These are phyloP conservation scores for Debaryomyces prosopidis DNA, from an alignment of 805 yeast species.

Conservation along the genomic window DNA sequence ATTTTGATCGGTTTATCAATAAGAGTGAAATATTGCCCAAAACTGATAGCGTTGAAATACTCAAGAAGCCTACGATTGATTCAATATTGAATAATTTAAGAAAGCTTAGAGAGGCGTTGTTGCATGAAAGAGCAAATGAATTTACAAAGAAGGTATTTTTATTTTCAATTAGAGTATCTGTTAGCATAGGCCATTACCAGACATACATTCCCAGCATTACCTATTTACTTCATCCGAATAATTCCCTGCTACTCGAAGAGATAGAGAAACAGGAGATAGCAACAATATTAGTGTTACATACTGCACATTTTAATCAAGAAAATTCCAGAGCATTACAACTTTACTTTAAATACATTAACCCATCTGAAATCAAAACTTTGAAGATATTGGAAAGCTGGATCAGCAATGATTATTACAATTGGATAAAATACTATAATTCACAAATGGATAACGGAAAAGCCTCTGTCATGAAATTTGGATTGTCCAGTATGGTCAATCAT, in stretches of 20 bases:
- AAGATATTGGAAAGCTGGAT: conserved; percentile 27
- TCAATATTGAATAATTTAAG: conserved; percentile 35
- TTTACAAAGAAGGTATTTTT: conserved; percentile 49
- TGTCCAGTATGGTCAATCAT: conserved; percentile 24
- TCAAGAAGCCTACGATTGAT: conserved; percentile 17
- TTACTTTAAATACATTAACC: conserved; percentile 25
- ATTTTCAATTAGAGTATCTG: conserved; percentile 47
- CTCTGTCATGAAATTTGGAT: conserved; percentile 46
- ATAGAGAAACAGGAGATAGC: conserved; percentile 42
- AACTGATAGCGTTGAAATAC: conserved; percentile 1
- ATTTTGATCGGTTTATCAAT: conserved; percentile 9
- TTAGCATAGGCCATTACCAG: conserved; percentile 49
- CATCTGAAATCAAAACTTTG: conserved; percentile 12
- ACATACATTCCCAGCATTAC: conserved; percentile 56
- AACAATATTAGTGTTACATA: conserved; percentile 45
- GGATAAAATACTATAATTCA: conserved; percentile 30
- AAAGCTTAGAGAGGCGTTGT: conserved; percentile 56
- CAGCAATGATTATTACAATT: conserved; percentile 27
- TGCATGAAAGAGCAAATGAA: conserved; percentile 34
- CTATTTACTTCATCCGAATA: conserved; percentile 34
- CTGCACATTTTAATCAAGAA: conserved; percentile 39
- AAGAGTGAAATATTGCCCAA: conserved; percentile 6
- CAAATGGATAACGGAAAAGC: conserved; percentile 33
- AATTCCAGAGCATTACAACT: conserved; percentile 30
- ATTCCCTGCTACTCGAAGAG: conserved; percentile 17